Conservation (phyloP, 768 basidiomycete genomes). For the Baorangia bicolor region DNA sequence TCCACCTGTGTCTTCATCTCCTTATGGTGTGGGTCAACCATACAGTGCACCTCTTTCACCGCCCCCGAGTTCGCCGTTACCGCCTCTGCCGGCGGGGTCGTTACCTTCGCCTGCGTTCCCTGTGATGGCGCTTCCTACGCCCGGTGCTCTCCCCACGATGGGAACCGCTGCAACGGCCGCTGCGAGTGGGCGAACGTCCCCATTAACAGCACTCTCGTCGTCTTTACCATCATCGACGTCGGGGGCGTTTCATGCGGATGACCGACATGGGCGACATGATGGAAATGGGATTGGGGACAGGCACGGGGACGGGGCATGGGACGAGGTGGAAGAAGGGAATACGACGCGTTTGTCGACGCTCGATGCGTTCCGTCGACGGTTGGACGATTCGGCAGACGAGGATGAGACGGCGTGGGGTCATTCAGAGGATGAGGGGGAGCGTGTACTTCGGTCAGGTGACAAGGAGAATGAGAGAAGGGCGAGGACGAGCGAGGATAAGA, state of each 20-base stretch:
- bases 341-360: slow-evolving; percentile 26
- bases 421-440: slow-evolving; percentile 13
- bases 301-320: background rate
- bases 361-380: slow-evolving; percentile 24
- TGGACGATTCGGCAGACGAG: slow-evolving; percentile 11
- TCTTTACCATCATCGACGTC: slow-evolving; percentile 12
- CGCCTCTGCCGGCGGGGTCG: slow-evolving; percentile 17
- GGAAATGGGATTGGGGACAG: background rate
- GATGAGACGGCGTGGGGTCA: background rate
- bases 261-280: background rate
- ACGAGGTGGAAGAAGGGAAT: slow-evolving; percentile 16
- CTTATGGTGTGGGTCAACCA: background rate
- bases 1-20: slow-evolving; percentile 5
- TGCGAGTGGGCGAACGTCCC: slow-evolving; percentile 19
- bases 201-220: slow-evolving; percentile 10
- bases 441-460: background rate
- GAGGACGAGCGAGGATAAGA: background rate
- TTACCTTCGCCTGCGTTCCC: slow-evolving; percentile 17
- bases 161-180: slow-evolving; percentile 10
- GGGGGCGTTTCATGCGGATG: background rate
- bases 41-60: slow-evolving; percentile 19
- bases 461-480: slow-evolving; percentile 1
- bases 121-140: background rate
- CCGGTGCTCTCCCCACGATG: background rate
- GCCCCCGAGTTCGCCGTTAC: slow-evolving; percentile 23